A percentile compares a stretch with the other conserved stretches of the same genome.
phyloP scores from a whole-genome alignment of 352 stramenopile species.

The Pythium rishiriense region DNA sequence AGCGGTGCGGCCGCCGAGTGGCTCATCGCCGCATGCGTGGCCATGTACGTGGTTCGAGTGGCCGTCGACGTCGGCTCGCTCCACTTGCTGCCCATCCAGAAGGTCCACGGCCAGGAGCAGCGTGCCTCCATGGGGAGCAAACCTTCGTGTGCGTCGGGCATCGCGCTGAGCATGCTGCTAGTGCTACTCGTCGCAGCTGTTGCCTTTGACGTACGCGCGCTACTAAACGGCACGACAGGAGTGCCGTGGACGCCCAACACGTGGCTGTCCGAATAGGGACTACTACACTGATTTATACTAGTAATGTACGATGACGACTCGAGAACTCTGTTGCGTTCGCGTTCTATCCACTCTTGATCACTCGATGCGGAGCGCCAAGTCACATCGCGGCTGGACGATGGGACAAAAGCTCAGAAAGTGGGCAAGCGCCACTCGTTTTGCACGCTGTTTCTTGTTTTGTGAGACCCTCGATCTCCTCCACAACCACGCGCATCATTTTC shows the following conservation, averaged over 20 bases:
- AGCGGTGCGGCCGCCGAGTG: neutral
- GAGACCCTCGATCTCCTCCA: no score
- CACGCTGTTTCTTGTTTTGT: no score
- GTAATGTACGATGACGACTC: no score
- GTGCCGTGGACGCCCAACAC: neutral
- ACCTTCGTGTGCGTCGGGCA: neutral
- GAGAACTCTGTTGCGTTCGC: no score
- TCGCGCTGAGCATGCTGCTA: neutral
- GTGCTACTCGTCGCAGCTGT: neutral
- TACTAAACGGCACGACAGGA: neutral
- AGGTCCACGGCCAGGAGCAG: neutral
- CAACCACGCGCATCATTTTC: no score
- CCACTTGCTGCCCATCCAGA: conserved; percentile 6
- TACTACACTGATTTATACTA: no score
- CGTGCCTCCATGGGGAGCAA: neutral
- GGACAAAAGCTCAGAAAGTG: no score
- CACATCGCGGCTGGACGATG: no score
- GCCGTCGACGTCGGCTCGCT: neutral
- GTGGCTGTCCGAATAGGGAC: neutral
- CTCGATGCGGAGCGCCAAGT: no score
- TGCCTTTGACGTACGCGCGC: neutral
- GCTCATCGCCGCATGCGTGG: neutral
- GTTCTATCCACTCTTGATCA: no score
- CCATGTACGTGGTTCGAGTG: conserved; percentile 6
- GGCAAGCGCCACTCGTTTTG: no score